These are phyloP conservation scores for Mucor ambiguus DNA, from an alignment of 371 early-diverging fungal genomes.

Conservation along the genomic window DNA sequence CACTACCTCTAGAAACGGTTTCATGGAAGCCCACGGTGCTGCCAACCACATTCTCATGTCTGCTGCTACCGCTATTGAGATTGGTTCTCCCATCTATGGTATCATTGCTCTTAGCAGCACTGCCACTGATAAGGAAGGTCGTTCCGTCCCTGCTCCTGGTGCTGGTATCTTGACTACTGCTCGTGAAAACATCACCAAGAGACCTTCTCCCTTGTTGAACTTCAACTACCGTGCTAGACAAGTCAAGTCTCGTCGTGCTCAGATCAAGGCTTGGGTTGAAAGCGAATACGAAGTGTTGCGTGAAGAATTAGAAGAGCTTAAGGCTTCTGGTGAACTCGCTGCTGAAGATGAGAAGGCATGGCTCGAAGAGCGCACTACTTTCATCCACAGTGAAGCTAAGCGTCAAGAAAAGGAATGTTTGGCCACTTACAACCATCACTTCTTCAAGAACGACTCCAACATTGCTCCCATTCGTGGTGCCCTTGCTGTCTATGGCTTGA, in stretches of 20 bases:
- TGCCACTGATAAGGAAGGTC: conserved; percentile 96
- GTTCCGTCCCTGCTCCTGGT: conserved; percentile 95
- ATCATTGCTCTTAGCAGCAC: conserved; percentile 92
- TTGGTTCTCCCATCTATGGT: conserved; percentile 95
- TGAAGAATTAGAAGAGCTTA: conserved; percentile 76
- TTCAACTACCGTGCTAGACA: conserved; percentile 91
- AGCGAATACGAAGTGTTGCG: conserved; percentile 75
- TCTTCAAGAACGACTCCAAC: conserved; percentile 80
- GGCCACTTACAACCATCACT: conserved; percentile 84
- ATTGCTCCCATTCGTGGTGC: conserved; percentile 94
- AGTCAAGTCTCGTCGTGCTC: conserved; percentile 76
- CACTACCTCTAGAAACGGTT: conserved; percentile 90
- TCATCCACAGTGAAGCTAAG: conserved; percentile 82
- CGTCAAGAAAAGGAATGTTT: conserved; percentile 88
- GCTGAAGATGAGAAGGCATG: conserved; percentile 67
- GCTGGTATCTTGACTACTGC: conserved; percentile 96
- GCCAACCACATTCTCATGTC: conserved; percentile 93
- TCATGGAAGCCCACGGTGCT: conserved; percentile 96
- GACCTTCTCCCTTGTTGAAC: conserved; percentile 80
- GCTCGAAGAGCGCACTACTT: conserved; percentile 77
- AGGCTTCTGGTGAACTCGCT: conserved; percentile 61
- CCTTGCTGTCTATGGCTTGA: conserved; percentile 88
- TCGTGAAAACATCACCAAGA: conserved; percentile 70
- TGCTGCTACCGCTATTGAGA: conserved; percentile 88
- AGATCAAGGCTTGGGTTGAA: conserved; percentile 88